phyloP scores from a whole-genome alignment of 495 filamentous ascomycete genomes.

The Tuber umbilicatum region DNA sequence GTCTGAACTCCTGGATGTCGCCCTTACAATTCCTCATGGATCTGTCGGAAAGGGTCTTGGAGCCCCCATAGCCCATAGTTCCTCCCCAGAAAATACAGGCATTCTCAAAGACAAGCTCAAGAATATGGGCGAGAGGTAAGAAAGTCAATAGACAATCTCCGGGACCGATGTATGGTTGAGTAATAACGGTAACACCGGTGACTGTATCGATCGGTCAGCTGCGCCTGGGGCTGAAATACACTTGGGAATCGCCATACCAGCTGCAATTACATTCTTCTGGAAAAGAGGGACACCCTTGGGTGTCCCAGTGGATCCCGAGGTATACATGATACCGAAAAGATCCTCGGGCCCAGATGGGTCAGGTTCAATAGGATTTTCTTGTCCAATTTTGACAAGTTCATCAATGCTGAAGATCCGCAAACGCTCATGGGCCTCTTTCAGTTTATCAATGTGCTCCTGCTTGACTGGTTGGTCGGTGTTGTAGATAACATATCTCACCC shows the following conservation, averaged over 20 bases:
- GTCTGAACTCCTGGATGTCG: slow-evolving; percentile 89
- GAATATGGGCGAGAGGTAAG: slow-evolving; percentile 87
- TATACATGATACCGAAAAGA: slow-evolving; percentile 99
- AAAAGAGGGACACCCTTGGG: slow-evolving; percentile 92
- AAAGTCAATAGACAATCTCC: slow-evolving; percentile 86
- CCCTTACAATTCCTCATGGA: slow-evolving; percentile 91
- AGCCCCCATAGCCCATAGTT: slow-evolving; percentile 95
- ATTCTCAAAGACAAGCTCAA: slow-evolving; percentile 97
- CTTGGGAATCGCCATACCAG: slow-evolving; percentile 52
- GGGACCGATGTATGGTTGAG: slow-evolving; percentile 75
- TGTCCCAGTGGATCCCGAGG: slow-evolving; percentile 88
- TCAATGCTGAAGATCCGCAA: slow-evolving; percentile 77
- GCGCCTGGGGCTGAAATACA: background rate
- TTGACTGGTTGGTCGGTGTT: slow-evolving; percentile 73
- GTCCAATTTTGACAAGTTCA: slow-evolving; percentile 72
- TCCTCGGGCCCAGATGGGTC: slow-evolving; percentile 79
- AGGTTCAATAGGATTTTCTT: slow-evolving; percentile 76
- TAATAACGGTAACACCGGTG: slow-evolving; percentile 78
- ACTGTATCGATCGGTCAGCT: slow-evolving; percentile 47
- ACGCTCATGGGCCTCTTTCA: slow-evolving; percentile 63
- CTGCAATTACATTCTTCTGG: slow-evolving; percentile 81
- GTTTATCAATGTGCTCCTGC: slow-evolving; percentile 67
- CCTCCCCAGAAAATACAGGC: slow-evolving; percentile 87
- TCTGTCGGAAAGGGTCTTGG: slow-evolving; percentile 80
- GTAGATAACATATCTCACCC: slow-evolving; percentile 80